Base-by-base conservation (phyloP, 371 early-diverging fungal genomes). In the Mucor circinelloides region DNA sequence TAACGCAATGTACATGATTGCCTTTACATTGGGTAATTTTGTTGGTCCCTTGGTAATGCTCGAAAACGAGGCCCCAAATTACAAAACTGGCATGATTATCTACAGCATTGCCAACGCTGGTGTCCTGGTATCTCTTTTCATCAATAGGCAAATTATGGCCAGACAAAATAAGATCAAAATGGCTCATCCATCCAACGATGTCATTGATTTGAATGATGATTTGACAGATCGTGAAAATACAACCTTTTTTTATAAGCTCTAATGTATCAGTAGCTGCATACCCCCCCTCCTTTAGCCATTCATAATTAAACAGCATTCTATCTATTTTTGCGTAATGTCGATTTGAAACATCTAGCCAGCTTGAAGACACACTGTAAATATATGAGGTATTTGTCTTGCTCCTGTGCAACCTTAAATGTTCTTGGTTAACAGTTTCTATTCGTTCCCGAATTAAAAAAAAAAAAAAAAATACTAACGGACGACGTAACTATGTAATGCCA, bases 11-110 rank as follows among this genome's bases (percentile, higher is more conserved):
- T 58, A 73, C 12, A 57, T 79, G 57, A 60, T 74, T 31, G 63
- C 58, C 17, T 75, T 67, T 40, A 79, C 75, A 13, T 5, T 79
- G 10, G 82, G 79, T 40, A 72, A 73, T 27, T 75, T 79, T 44
- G 55, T 63, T 8, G 82, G 82, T 7, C 82, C 82, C 6, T 65
- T 81, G 25, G 32, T 77, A 9, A 79, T 75, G 73, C 56, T 64
- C 6, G 59, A 44, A 38, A 38, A 31, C 32, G 42, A 72, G 50
- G 56, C 64, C 0, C 80, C 80, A 15, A 55, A 55, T 9, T 82
- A 79, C 28, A 68, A 74, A 13, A 78, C 78, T 32, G 81, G 75
- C 27, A 73, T 74, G 61, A 68, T 67, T 10, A 54, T 69, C 10
- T 79, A 72, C 27, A 67, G 67, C 38, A 52, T 77, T 21, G 77